A percentile compares a stretch with the other conserved stretches of the same genome.
phyloP scores from a whole-genome alignment of 2,329 filamentous ascomycete species.

The Stachybotrys echinatus region DNA sequence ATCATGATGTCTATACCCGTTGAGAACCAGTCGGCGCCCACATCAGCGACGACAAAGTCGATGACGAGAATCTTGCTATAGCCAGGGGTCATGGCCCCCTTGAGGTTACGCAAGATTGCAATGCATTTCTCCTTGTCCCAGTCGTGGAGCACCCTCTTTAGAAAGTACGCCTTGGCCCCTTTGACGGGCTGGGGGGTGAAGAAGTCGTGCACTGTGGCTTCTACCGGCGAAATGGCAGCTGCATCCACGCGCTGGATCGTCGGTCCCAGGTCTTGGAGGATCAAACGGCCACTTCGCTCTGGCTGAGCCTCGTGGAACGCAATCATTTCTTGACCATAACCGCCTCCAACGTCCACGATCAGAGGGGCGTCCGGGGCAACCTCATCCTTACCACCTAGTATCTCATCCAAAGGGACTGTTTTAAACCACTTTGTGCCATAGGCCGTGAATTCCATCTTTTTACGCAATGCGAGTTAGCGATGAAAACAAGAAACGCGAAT shows the following conservation, averaged over 20 bases:
- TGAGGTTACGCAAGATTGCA: background rate
- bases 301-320: background rate
- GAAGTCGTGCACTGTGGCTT: background rate
- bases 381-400: too few relatives aligned
- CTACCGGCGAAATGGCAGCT: background rate
- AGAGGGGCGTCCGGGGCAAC: background rate
- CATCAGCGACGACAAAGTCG: conserved; percentile 29
- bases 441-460: too few relatives aligned
- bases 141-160: background rate
- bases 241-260: background rate
- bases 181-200: background rate
- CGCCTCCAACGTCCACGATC: background rate
- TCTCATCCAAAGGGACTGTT: too few relatives aligned
- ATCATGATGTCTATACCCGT: conserved; percentile 33
- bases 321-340: background rate
- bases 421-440: too few relatives aligned
- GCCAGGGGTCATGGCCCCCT: conserved; percentile 23
- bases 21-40: conserved; percentile 26
- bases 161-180: background rate
- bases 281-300: background rate
- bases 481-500: too few relatives aligned
- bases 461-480: too few relatives aligned
- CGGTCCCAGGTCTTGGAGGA: background rate
- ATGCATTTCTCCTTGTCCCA: background rate
- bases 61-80: conserved; percentile 32